Percentiles rank a stretch among this genome's conserved stretches.
These are phyloP conservation scores for Pseudocohnilembus persalinus DNA, from an alignment of 169 alveolate genomes.

Conservation along the genomic window DNA sequence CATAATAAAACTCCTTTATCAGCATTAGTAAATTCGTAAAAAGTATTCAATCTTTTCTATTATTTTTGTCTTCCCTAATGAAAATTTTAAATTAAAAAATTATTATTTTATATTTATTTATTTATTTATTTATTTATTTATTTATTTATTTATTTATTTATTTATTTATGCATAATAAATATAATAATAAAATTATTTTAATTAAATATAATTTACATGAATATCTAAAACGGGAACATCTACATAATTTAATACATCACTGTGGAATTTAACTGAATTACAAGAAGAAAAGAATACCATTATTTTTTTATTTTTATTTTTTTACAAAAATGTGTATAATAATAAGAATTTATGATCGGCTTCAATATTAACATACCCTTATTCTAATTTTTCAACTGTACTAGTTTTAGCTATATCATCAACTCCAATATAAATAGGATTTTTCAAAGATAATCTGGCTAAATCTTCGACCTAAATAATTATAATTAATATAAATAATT, in stretches of 20 bases:
- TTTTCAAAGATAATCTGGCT: conserved; percentile 94
- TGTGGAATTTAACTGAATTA: conserved; percentile 97
- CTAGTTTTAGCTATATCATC: conserved; percentile 78
- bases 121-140: no score
- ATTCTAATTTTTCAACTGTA: conserved; percentile 96
- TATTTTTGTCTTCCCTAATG: conserved; percentile 86
- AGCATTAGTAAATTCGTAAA: conserved; percentile 94
- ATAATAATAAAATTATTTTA: no score
- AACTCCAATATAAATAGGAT: conserved; percentile 95
- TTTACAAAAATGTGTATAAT: conserved; percentile 95
- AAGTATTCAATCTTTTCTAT: conserved; percentile 93
- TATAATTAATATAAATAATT: background rate
- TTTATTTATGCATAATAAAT: no score
- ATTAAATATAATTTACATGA: conserved; percentile 68
- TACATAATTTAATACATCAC: conserved; percentile 96
- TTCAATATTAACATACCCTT: conserved; percentile 97
- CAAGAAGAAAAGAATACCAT: conserved; percentile 99
- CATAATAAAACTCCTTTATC: conserved; percentile 95
- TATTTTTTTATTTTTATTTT: conserved; percentile 92
- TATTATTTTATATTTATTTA: no score
- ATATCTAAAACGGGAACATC: conserved; percentile 96
- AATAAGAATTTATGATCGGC: conserved; percentile 96
- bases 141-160: no score
- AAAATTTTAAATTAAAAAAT: background rate
- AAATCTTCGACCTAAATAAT: conserved; percentile 86